Conservation (phyloP, 371 early-diverging fungal genomes). For the Syncephalastrum racemosum region DNA sequence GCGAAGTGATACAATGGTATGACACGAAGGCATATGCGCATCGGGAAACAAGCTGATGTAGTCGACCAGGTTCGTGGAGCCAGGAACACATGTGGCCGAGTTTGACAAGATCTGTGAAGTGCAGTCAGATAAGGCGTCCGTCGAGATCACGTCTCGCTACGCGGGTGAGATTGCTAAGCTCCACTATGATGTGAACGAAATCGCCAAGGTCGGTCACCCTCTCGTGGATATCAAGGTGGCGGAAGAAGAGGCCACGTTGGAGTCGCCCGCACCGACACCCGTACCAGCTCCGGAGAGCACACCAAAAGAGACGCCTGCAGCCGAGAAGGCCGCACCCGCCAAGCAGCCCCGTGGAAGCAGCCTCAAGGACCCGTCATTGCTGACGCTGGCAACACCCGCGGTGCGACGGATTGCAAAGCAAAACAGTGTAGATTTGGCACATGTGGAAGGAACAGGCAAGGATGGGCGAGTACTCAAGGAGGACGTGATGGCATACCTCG, state of each 20-base stretch:
- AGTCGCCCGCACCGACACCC: neutral
- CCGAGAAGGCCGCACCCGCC: conserved; percentile 2
- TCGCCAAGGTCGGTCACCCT: conserved; percentile 93
- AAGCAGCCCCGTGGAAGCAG: neutral
- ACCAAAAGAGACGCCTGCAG: conserved; percentile 1
- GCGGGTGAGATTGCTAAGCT: conserved; percentile 84
- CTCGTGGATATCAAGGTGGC: conserved; percentile 90
- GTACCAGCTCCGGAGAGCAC: neutral
- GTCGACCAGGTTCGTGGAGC: conserved; percentile 85
- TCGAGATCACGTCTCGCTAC: conserved; percentile 95
- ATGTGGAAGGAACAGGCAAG: conserved; percentile 82
- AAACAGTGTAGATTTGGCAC: conserved; percentile 69
- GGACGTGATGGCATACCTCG: conserved; percentile 72
- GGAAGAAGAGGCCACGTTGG: conserved; percentile 31
- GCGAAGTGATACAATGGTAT: conserved; percentile 96
- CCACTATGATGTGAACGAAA: conserved; percentile 83
- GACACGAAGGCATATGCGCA: neutral
- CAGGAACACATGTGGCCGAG: conserved; percentile 85
- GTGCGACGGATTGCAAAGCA: conserved; percentile 90
- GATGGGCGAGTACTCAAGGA: conserved; percentile 89
- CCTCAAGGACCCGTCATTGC: conserved; percentile 12
- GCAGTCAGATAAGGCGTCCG: conserved; percentile 97
- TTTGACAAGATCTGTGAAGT: conserved; percentile 97
- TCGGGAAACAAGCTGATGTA: neutral
- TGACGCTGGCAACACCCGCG: conserved; percentile 81